A percentile compares a stretch with the other conserved stretches of the same genome.
Evolutionary conservation across 2,329 filamentous ascomycete species (phyloP).

Genomic region (Kalmusia sp.): DNA sequence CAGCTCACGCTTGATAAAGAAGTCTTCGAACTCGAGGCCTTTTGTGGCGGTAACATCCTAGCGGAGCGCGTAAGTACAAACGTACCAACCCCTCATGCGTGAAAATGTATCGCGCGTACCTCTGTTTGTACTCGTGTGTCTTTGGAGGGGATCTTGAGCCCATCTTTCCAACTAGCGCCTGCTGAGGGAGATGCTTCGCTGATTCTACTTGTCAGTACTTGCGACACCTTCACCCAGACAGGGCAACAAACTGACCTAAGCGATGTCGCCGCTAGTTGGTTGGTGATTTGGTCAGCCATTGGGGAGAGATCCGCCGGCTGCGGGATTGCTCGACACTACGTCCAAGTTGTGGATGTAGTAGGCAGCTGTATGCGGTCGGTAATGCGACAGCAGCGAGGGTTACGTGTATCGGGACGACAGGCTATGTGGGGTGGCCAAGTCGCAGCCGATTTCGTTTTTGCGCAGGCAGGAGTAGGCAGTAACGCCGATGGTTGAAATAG

Average conservation of each 20-base stretch:
- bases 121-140: conserved; percentile 84
- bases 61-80: conserved; percentile 19
- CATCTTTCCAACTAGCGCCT: conserved; percentile 76
- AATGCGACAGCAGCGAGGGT: conserved; percentile 26
- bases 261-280: conserved; percentile 63
- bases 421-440: conserved; percentile 23
- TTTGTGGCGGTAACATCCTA: conserved; percentile 98
- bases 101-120: conserved; percentile 55
- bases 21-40: conserved; percentile 96
- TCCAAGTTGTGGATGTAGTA: conserved; percentile 17
- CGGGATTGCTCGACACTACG: conserved; percentile 22
- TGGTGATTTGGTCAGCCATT: conserved; percentile 61
- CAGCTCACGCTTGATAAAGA: conserved; percentile 90
- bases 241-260: conserved; percentile 53
- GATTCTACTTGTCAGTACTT: conserved; percentile 25
- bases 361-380: conserved; percentile 12
- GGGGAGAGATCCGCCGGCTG: conserved; percentile 35
- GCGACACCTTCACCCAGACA: conserved; percentile 3
- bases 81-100: neutral
- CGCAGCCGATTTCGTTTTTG: conserved; percentile 21
- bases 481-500: conserved; percentile 14
- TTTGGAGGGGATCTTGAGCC: conserved; percentile 73
- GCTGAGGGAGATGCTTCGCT: conserved; percentile 56
- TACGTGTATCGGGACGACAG: conserved; percentile 22
- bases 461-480: conserved; percentile 20